Conservation (phyloP, 1,284 basidiomycete genomes). For the Irpex rosettiformis region DNA sequence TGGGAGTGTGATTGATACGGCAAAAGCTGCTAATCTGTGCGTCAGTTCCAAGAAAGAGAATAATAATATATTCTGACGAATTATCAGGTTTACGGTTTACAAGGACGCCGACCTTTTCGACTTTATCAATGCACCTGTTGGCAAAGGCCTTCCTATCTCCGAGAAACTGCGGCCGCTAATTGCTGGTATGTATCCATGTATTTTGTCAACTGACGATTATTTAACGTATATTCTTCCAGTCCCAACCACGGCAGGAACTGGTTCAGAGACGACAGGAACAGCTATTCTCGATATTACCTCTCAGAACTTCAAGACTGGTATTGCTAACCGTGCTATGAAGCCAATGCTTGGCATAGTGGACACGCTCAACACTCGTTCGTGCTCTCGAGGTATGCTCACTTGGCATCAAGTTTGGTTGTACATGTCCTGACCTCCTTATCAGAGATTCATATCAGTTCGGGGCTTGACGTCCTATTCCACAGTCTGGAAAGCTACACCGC, state of each 20-base stretch:
- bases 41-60: slow-evolving; percentile 21
- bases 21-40: slow-evolving; percentile 89
- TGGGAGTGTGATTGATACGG: slow-evolving; percentile 94
- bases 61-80: neutral
- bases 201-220: neutral
- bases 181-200: slow-evolving; percentile 45
- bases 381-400: slow-evolving; percentile 34
- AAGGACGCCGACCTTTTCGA: slow-evolving; percentile 91
- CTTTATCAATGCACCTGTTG: slow-evolving; percentile 96
- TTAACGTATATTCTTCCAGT: slow-evolving; percentile 37
- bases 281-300: slow-evolving; percentile 94
- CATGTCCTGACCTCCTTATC: slow-evolving; percentile 32
- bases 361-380: slow-evolving; percentile 65
- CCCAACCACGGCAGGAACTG: slow-evolving; percentile 97
- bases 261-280: slow-evolving; percentile 96
- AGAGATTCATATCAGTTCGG: slow-evolving; percentile 87
- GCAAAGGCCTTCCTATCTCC: slow-evolving; percentile 85
- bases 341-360: slow-evolving; percentile 87
- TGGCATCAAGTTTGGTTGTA: slow-evolving; percentile 14
- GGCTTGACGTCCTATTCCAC: slow-evolving; percentile 93
- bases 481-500: slow-evolving; percentile 92
- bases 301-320: slow-evolving; percentile 93
- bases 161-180: slow-evolving; percentile 82
- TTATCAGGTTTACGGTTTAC: slow-evolving; percentile 75
- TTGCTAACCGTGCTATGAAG: slow-evolving; percentile 88